Conservation (phyloP, 305 asterid species). For the Rubia tinctorum region DNA sequence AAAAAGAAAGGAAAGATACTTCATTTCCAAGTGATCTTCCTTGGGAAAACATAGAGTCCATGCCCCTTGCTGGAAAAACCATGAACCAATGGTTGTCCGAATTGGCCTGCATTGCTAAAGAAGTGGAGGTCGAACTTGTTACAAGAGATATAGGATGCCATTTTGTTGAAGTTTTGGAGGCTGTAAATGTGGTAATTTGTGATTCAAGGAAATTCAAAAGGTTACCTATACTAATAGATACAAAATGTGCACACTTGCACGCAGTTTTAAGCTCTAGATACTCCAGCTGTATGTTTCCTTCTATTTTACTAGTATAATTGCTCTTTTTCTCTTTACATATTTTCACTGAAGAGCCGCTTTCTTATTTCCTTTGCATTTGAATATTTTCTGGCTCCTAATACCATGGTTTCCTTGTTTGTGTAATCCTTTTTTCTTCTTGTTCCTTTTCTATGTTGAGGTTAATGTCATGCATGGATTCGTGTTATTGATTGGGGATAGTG, state of each 20-base stretch:
- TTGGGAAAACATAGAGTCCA: too few species aligned
- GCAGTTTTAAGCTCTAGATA: slow-evolving; percentile 65
- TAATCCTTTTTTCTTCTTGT: too few species aligned
- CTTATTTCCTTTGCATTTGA: too few species aligned
- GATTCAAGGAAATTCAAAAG: slow-evolving; percentile 70
- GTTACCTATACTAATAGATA: too few species aligned
- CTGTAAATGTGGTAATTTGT: slow-evolving; percentile 74
- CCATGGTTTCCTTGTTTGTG: too few species aligned
- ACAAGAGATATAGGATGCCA: slow-evolving; percentile 78
- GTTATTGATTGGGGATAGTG: too few species aligned
- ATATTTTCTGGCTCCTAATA: too few species aligned
- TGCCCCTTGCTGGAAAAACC: too few species aligned
- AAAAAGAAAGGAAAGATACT: too few species aligned
- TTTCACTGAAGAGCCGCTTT: not conserved
- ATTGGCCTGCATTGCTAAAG: slow-evolving; percentile 69
- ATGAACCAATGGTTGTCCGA: slow-evolving; percentile 70
- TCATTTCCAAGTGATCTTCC: too few species aligned
- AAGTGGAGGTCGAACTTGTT: slow-evolving; percentile 84
- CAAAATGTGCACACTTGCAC: slow-evolving; percentile 82
- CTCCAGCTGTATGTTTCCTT: slow-evolving; percentile 58
- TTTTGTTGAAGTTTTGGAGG: slow-evolving; percentile 70
- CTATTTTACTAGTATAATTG: not conserved
- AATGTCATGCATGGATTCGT: too few species aligned
- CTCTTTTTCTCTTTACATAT: not conserved
- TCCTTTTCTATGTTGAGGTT: too few species aligned